Percentiles rank a stretch among this genome's conserved stretches.
These are phyloP conservation scores for Ganoderma sinense DNA, from an alignment of 1,284 basidiomycete species.

Conservation along the genomic window DNA sequence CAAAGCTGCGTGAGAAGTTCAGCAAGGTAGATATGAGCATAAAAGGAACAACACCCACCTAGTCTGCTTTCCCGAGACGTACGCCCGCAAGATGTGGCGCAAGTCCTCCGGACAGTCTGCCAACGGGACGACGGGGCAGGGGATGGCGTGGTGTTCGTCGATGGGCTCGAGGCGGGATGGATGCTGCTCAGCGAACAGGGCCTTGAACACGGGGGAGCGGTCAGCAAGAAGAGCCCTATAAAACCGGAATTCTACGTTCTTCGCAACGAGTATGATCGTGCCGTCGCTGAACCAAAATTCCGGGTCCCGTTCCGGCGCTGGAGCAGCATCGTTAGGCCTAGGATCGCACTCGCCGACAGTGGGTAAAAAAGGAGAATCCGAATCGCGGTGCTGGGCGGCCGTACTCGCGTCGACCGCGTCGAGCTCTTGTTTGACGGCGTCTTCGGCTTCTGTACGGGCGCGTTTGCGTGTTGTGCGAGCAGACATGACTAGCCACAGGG, in stretches of 20 bases:
- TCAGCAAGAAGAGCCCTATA: constrained; percentile 44
- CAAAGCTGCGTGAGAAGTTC: neutral
- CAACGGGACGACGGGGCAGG: constrained; percentile 14
- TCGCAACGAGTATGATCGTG: neutral
- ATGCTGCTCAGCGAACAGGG: constrained; percentile 19
- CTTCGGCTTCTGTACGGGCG: neutral
- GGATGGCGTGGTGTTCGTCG: neutral
- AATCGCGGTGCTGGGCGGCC: neutral
- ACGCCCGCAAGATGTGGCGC: constrained; percentile 1
- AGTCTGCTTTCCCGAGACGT: neutral
- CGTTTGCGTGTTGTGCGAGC: neutral
- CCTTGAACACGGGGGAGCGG: constrained; percentile 71
- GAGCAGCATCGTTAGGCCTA: too few relatives aligned
- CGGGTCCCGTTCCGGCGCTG: neutral
- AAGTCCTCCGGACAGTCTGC: constrained; percentile 15
- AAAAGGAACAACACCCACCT: neutral
- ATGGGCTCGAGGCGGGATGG: neutral
- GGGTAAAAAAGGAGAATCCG: too few relatives aligned
- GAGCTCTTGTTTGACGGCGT: neutral
- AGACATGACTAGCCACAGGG: neutral
- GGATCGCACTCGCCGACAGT: too few relatives aligned
- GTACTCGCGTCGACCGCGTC: neutral
- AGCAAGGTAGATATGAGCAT: neutral
- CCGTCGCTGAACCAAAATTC: constrained; percentile 5
- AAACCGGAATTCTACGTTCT: neutral